Percentiles rank a stretch among this genome's conserved stretches.
These are phyloP conservation scores for Lecanosticta acicola DNA, from an alignment of 2,329 filamentous ascomycete species.

Conservation along the genomic window DNA sequence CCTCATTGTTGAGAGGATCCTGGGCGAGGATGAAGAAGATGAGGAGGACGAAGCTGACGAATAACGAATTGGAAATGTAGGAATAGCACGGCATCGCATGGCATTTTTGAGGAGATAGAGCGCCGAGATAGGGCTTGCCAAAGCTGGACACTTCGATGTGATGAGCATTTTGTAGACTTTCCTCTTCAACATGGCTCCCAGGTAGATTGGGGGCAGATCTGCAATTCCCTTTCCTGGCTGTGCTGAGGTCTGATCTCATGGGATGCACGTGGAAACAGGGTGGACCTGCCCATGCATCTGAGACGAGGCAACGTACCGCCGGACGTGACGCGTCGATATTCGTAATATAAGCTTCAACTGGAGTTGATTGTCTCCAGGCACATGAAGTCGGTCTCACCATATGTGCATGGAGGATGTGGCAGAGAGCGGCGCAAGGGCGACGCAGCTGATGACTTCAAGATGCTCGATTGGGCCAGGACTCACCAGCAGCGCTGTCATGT, in stretches of 20 bases:
- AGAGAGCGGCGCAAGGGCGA: neutral
- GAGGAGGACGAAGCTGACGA: conserved; percentile 35
- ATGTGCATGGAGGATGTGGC: too few relatives aligned
- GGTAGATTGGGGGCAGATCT: too few relatives aligned
- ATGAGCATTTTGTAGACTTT: too few relatives aligned
- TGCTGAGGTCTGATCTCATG: neutral
- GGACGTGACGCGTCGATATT: neutral
- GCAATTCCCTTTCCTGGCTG: too few relatives aligned
- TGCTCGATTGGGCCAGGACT: neutral
- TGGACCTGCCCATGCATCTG: neutral
- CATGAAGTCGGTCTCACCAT: too few relatives aligned
- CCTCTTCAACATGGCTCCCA: too few relatives aligned
- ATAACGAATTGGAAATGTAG: neutral
- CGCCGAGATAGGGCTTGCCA: neutral
- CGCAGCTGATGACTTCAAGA: neutral
- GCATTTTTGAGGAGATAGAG: neutral
- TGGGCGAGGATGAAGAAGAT: conserved; percentile 51
- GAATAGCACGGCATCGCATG: neutral
- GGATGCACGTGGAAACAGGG: neutral
- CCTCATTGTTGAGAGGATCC: conserved; percentile 73
- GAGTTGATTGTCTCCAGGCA: too few relatives aligned
- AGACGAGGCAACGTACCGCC: neutral
- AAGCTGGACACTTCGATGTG: too few relatives aligned
- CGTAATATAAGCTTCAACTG: neutral
- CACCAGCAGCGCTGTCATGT: neutral